These are phyloP conservation scores for Saccharomyces hybrid DNA, from an alignment of 1,139 yeast species.

Conservation along the genomic window DNA sequence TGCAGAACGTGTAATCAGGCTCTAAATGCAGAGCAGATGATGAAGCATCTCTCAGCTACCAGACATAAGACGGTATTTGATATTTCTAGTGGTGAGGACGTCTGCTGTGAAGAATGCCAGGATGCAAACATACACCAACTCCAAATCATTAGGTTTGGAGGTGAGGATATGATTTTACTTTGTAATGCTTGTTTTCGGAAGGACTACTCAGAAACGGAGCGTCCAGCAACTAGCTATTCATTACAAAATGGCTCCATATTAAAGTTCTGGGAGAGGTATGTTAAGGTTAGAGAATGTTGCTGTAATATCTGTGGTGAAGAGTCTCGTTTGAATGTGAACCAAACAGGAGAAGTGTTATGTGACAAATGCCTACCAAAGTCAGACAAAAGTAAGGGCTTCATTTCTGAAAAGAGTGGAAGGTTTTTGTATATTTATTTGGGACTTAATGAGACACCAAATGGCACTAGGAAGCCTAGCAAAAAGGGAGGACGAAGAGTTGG, in stretches of 20 bases:
- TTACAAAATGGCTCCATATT: conserved; percentile 50
- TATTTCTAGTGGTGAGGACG: conserved; percentile 33
- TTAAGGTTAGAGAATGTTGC: conserved; percentile 43
- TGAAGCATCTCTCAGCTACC: conserved; percentile 44
- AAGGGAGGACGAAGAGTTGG: conserved; percentile 5
- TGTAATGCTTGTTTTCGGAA: conserved; percentile 43
- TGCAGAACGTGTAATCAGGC: conserved; percentile 31
- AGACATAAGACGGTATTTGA: conserved; percentile 44
- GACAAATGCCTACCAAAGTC: conserved; percentile 35
- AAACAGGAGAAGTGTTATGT: conserved; percentile 35
- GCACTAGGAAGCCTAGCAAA: conserved; percentile 7
- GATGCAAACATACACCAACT: conserved; percentile 50
- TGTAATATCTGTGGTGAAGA: conserved; percentile 43
- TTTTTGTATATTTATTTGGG: conserved; percentile 46
- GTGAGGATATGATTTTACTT: conserved; percentile 46
- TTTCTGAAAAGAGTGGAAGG: conserved; percentile 42
- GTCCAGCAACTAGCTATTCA: conserved; percentile 45
- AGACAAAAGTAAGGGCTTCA: conserved; percentile 25
- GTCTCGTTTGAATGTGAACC: conserved; percentile 37
- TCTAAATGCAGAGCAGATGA: conserved; percentile 31
- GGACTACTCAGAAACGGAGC: conserved; percentile 32
- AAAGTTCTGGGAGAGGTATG: conserved; percentile 41
- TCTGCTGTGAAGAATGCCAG: conserved; percentile 52
- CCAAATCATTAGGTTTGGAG: conserved; percentile 46
- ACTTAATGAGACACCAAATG: conserved; percentile 36